Base-by-base conservation (phyloP, 176 grass and related monocot genomes). In the Triticum monococcum region DNA sequence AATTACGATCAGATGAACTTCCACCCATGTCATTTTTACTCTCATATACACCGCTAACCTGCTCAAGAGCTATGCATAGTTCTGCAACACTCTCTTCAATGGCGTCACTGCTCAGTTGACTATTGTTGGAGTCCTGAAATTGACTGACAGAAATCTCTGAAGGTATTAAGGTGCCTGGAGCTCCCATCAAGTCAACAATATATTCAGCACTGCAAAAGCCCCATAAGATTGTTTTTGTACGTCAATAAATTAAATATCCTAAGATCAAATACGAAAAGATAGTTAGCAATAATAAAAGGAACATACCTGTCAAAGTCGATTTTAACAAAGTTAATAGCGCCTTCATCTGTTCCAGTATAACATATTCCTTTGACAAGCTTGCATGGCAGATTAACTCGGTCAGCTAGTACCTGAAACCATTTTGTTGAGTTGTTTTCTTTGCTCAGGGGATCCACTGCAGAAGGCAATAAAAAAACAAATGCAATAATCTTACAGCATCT, bases 151-250 rank as follows among this genome's bases (percentile, higher is more conserved):
- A 88, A 89, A 87, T 96, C 81, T 99, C 97, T 68, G 94, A 90
- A 78, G 97, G 97, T 74, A 99, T 99, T 87, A 99, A 94, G 80
- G 94, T 88, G 52, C 94, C 94, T 76, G 97, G 97, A 90, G 94
- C 97, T 64, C 97, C 94, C 97, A 99, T 99, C 52, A 99, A 87
- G 89, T 99, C 97, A 83, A 99, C 84, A 37, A 99, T 99, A 71
- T 94, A 99, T 86, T 99, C 94, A 41, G 85, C 92, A 91, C 84
- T 85, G 85, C 48, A 90, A 96, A 11, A 80, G 18, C 37, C 7
- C 8, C 45, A 73, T 50, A 68, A 40, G 62, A 76, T 83, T 80
- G 11, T 80, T 37, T 63, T 14, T 71, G 45, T 81, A 68, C 0
- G 14, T 84, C 79, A 41, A 83, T 48, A 20, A 36, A 67, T 61